Percentiles rank a stretch among this genome's conserved stretches.
These are phyloP conservation scores for Tetrahymena malaccensis DNA, from an alignment of 73 alveolate species.

Conservation along the genomic window DNA sequence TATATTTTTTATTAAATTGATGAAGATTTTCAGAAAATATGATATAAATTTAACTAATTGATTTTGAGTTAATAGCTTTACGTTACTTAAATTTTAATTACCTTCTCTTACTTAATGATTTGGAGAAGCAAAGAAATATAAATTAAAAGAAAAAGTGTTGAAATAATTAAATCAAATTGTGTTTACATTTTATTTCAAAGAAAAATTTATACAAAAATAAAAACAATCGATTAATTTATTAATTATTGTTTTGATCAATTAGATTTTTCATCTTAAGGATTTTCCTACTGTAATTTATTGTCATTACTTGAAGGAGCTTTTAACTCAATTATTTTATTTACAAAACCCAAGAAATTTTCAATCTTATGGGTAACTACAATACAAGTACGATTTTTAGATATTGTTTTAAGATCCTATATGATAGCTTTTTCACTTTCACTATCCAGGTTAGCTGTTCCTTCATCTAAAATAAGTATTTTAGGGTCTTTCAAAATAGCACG, in stretches of 20 bases:
- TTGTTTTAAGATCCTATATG: conserved; percentile 8
- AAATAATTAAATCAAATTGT: too few relatives aligned
- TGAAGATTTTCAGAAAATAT: too few relatives aligned
- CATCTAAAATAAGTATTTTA: conserved; percentile 30
- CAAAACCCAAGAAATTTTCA: conserved; percentile 11
- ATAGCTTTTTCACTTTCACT: conserved; percentile 14
- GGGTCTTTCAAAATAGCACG: conserved; percentile 36
- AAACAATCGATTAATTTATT: too few relatives aligned
- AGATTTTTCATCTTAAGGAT: background rate
- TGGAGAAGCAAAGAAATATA: too few relatives aligned
- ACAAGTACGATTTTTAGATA: conserved; percentile 12
- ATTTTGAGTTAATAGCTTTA: too few relatives aligned
- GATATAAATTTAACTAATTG: too few relatives aligned
- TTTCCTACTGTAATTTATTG: background rate
- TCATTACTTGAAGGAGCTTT: background rate
- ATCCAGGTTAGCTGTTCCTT: conserved; percentile 27
- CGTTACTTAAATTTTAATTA: too few relatives aligned
- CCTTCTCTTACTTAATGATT: too few relatives aligned
- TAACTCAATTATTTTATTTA: conserved; percentile 8
- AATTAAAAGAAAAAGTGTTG: too few relatives aligned
- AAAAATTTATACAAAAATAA: too few relatives aligned
- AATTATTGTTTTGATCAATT: background rate
- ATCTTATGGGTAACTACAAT: conserved; percentile 17
- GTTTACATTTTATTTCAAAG: too few relatives aligned
- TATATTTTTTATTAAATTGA: too few relatives aligned